Evolutionary conservation across 148 eudicot genomes (phyloP), one percentile per base, ranked within the genome.

Genomic region (Mesembryanthemum crystallinum): DNA sequence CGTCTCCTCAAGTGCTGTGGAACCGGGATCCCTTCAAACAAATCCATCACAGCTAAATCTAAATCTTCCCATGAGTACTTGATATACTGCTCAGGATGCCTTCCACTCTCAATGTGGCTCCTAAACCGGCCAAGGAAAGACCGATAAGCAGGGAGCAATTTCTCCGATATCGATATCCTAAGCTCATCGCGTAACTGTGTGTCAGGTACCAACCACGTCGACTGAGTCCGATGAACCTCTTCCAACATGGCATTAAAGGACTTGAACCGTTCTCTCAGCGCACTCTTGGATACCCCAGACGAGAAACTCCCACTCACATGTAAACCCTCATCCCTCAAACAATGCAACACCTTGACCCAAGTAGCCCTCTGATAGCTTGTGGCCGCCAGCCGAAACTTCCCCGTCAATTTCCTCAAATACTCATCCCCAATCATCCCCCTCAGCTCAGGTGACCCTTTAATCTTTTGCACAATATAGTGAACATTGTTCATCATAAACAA

Each of bases 401-500:
- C 94, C 0, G 86, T 91, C 47, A 92, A 72, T 69, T 83, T 89
- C 82, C 37, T 86, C 79, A 91, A 72, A 55, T 89, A 92, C 73
- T 84, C 86, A 69, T 86, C 91, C 28, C 97, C 97, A 47, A 92
- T 87, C 91, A 95, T 91, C 80, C 79, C 90, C 55, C 87, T 72
- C 71, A 92, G 61, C 71, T 90, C 94, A 7, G 85, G 80, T 7
- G 91, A 87, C n/a, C 86, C 88, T 64, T 88, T 90, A 37, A 91
- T 87, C 83, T 90, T 91, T 69, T 86, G 88, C 59, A 88, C 91
- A 69, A 95, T 89, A 75, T 91, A 91, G 59, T 86, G 98, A 59
- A 91, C 86, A 81, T 95, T 95, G 72, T 95, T 95, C 97, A 92
- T 90, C 76, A 87, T 83, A 79, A 95, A 95, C 79, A 95, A 78